Evolutionary conservation across 805 yeast genomes (phyloP), one percentile per base, ranked within the genome.

Genomic region (Saitoella complicata): DNA sequence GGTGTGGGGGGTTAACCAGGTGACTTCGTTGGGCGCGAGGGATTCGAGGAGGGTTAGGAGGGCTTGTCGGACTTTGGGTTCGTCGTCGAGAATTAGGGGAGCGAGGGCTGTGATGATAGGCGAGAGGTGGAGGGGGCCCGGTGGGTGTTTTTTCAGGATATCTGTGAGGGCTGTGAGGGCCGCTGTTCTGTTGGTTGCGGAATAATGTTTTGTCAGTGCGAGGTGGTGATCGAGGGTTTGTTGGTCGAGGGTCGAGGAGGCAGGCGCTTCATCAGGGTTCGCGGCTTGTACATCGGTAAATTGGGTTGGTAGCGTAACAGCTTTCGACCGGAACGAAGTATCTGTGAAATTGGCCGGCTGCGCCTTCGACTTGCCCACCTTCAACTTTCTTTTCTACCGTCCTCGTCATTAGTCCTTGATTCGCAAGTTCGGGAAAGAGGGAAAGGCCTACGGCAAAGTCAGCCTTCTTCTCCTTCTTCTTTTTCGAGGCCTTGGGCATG

Each of bases 311-410:
- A 69, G 47, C 11, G 65, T 61, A 33, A 70, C 41, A 50, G 52
- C 43, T 55, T 76, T 81, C 7, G 94, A 77, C 39, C 71, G 73
- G 63, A 88, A 88, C 0, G 93, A 79, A 0, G 94, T 84, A 52
- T 81, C 88, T 4, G 98, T 91, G 46, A 71, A 74, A 57, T 85
- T 84, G 12, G 76, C 73, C 5, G 86, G 76, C 50, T 74, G 75
- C 5, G 76, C 75, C 12, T 75, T 73, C 2, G 80, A 67, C 61
- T 91, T 91, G 46, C 98, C 98, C 33, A 91, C 96, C 55, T 72
- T 80, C 43, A 91, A 71, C 66, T 84, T 88, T 47, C 76, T 69
- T 60, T 85, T 85, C 55, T 66, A 54, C 21, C 4, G 21, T 21
- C 21, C 21, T 21, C 21, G 21, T 21, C 21, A 21, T 21, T 21